Evolutionary conservation across 228 moss, liverwort and hornwort genomes (phyloP).

Genomic region (Sphagnum fallax): DNA sequence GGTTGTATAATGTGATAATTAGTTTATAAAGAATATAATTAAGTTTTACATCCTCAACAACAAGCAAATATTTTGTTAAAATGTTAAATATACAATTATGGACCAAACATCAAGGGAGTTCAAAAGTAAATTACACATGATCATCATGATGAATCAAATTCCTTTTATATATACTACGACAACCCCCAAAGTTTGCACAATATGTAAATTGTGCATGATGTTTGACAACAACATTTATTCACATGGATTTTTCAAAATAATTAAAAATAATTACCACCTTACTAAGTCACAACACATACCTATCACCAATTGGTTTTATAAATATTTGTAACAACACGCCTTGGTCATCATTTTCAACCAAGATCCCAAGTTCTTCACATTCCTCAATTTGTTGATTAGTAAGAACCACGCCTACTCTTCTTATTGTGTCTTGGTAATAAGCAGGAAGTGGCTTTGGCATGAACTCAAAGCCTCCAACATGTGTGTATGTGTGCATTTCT

Average conservation of each 20-base stretch:
- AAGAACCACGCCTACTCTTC: constrained; percentile 55
- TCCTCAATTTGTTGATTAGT: constrained; percentile 63
- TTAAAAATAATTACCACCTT: no score
- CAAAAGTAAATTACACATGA: no score
- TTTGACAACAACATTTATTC: background rate
- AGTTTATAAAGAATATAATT: no score
- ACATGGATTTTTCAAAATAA: no score
- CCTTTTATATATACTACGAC: no score
- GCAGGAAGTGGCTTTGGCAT: constrained; percentile 94
- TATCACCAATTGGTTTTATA: constrained; percentile 94
- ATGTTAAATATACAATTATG: no score
- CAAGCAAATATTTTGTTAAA: no score
- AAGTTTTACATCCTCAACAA: no score
- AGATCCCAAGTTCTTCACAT: constrained; percentile 86
- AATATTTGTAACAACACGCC: constrained; percentile 92
- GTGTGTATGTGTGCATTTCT: constrained; percentile 81
- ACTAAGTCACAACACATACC: constrained; percentile 16
- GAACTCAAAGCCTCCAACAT: constrained; percentile 94
- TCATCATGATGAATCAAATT: no score
- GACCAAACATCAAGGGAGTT: no score
- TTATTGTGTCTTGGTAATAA: constrained; percentile 73
- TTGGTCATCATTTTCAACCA: constrained; percentile 97
- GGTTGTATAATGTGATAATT: no score
- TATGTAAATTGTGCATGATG: no score
- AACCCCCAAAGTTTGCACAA: constrained; percentile 5